Evolutionary conservation across 202 grass and related monocot genomes (phyloP), one percentile per base, ranked within the genome.

Genomic region (Dendrocalamus latiflorus): DNA sequence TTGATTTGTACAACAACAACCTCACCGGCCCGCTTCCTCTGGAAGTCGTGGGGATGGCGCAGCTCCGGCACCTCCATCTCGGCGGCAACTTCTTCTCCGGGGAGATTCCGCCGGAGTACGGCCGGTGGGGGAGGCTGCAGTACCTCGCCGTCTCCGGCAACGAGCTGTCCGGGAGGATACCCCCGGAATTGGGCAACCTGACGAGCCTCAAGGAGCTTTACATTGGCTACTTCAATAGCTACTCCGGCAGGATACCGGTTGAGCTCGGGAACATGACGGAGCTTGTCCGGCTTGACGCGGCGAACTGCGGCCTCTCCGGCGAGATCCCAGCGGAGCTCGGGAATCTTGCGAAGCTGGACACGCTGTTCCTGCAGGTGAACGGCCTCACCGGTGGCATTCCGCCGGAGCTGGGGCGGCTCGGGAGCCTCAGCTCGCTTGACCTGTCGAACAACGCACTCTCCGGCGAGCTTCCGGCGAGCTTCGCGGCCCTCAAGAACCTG

Each of bases 11-110:
- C 83, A 98, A 98, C 74, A 98, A 98, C 81, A 98, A 98, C 74
- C 81, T 98, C 68, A 95, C 85, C 17, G 95, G 95, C 10, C 22
- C 80, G 9, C 87, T 98, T 12, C 95, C 95, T 8, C 20, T 62
- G 6, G 82, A 41, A 20, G 60, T 95, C 50, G 74, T 56, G 3
- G 81, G 41, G 22, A 66, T 95, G 51, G 30, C 93, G 17, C 37
- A 67, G 58, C 87, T 98, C 24, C 83, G 93, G 2, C 95, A 98
- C 68, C 83, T 98, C 67, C 95, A 98, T 70, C 87, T 98, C 48
- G 95, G 95, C 1, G 95, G 95, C 0, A 98, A 98, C 89, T 98
- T 98, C 83, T 98, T 98, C 91, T 92, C 93, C n/a, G 95, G 93
- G 1, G 62, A 81, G 62, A 95, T 98, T 30, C 95, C 95, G 4